These are phyloP conservation scores for Asterella californica DNA, from an alignment of 225 moss, liverwort and hornwort species.

Conservation along the genomic window DNA sequence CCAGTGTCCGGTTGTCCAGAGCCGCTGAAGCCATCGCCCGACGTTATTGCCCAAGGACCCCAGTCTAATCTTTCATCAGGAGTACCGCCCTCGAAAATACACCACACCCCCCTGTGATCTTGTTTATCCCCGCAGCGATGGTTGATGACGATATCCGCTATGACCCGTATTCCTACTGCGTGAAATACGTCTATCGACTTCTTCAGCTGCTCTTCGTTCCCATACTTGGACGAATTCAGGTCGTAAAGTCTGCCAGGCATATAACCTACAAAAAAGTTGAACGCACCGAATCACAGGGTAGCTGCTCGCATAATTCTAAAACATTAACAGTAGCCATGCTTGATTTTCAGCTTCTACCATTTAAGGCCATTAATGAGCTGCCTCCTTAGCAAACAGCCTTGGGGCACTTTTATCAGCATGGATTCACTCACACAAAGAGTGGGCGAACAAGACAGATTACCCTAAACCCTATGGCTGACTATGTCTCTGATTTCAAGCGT, in stretches of 20 bases:
- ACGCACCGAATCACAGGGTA: neutral
- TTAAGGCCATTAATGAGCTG: neutral
- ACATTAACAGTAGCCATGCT: neutral
- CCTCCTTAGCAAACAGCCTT: neutral
- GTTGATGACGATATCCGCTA: conserved; percentile 87
- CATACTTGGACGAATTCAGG: conserved; percentile 71
- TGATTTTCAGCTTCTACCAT: neutral
- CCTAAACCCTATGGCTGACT: neutral
- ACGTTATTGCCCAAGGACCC: conserved; percentile 82
- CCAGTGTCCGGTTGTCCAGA: conserved; percentile 70
- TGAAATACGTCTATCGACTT: conserved; percentile 59
- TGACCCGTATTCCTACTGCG: conserved; percentile 47
- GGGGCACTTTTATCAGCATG: neutral
- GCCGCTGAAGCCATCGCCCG: conserved; percentile 60
- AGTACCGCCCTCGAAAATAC: conserved; percentile 80
- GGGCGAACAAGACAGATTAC: no score
- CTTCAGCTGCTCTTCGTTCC: conserved; percentile 65
- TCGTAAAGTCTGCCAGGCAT: conserved; percentile 86
- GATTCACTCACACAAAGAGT: neutral
- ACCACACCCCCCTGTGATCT: conserved; percentile 73
- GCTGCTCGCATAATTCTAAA: neutral
- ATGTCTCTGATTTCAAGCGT: neutral
- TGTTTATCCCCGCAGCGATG: conserved; percentile 50
- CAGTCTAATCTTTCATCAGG: conserved; percentile 81
- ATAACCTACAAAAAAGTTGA: conserved; percentile 46